phyloP scores from a whole-genome alignment of 495 filamentous ascomycete genomes.

The Neurospora sp. region DNA sequence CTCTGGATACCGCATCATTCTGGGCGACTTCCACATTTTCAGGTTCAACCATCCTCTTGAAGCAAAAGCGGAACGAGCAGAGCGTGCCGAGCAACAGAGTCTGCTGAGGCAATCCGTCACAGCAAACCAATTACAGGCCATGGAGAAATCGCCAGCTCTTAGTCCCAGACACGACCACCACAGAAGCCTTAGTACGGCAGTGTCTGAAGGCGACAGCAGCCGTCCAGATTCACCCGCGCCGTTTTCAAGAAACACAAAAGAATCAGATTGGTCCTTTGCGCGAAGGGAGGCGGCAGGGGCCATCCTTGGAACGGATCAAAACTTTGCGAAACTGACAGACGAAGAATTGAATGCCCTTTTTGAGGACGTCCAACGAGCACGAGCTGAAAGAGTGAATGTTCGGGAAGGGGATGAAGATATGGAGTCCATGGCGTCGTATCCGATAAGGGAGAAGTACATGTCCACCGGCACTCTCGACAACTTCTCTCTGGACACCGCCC shows the following conservation, averaged over 20 bases:
- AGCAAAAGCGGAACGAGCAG: slow-evolving; percentile 83
- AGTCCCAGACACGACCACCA: slow-evolving; percentile 66
- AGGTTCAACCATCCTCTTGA: slow-evolving; percentile 97
- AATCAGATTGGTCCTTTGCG: slow-evolving; percentile 95
- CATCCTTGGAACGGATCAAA: slow-evolving; percentile 84
- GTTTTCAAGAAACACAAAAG: slow-evolving; percentile 52
- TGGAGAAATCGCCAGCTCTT: slow-evolving; percentile 39
- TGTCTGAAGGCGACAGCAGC: slow-evolving; percentile 53
- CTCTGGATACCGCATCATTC: slow-evolving; percentile 88
- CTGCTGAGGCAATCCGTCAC: slow-evolving; percentile 82
- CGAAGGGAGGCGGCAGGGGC: slow-evolving; percentile 84
- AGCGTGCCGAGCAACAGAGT: slow-evolving; percentile 49
- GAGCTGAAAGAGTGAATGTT: slow-evolving; percentile 67
- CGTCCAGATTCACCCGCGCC: slow-evolving; percentile 74
- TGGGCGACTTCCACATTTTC: slow-evolving; percentile 99
- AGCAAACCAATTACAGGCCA: slow-evolving; percentile 57
- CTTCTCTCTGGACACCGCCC: slow-evolving; percentile 86
- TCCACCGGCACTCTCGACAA: slow-evolving; percentile 93
- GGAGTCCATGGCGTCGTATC: slow-evolving; percentile 82
- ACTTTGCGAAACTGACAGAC: slow-evolving; percentile 77
- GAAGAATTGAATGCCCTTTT: slow-evolving; percentile 92
- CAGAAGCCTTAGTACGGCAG: slow-evolving; percentile 61
- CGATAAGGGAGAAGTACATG: slow-evolving; percentile 88
- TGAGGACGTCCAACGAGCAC: slow-evolving; percentile 83
- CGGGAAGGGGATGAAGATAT: slow-evolving; percentile 77